Evolutionary conservation across 441 rosid genomes (phyloP), one percentile per base, ranked within the genome.

Genomic region (Aleurites moluccanus): DNA sequence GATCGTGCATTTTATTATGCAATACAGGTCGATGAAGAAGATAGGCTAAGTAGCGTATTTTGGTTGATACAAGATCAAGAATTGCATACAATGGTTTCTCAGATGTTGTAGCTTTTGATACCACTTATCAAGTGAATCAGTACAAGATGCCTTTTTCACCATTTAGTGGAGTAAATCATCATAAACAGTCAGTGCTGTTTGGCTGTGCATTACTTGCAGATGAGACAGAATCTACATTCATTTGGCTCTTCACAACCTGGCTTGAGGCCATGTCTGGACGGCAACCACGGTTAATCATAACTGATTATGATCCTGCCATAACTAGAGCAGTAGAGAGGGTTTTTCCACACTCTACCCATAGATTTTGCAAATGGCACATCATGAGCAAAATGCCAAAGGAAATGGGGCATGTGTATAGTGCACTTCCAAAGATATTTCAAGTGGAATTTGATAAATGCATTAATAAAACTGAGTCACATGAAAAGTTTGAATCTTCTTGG

Each of bases 401-500:
- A 79, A 70, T 85, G 77, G 83, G 84, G 1, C 77, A 72, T 25
- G 74, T 71, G 3, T 81, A 52, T 38, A 71, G 82, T 67, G 33
- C 78, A 16, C 81, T 83, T 30, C 85, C 82, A 4, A 78, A 78
- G 79, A 75, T 81, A 42, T 81, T 83, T 45, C 81, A 80, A 70
- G 81, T 80, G 18, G 83, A 86, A 69, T 79, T 80, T 71, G 85
- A 82, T 64, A 82, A 75, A 73, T 80, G 77, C 72, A 74, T 82
- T 56, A 83, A 79, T 74, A 82, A 82, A 76, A 80, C 67, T 33
- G 87, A 79, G 76, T 70, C 80, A 18, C 73, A 74, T 53, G 81
- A 83, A 47, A 84, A 83, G 67, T 83, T 86, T 66, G 89, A 83
- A 77, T 81, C 82, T 59, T 73, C 77, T 79, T 81, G 89, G 89